Conservation (phyloP, 306 rosid genomes). For the Hylodesmum podocarpum region DNA sequence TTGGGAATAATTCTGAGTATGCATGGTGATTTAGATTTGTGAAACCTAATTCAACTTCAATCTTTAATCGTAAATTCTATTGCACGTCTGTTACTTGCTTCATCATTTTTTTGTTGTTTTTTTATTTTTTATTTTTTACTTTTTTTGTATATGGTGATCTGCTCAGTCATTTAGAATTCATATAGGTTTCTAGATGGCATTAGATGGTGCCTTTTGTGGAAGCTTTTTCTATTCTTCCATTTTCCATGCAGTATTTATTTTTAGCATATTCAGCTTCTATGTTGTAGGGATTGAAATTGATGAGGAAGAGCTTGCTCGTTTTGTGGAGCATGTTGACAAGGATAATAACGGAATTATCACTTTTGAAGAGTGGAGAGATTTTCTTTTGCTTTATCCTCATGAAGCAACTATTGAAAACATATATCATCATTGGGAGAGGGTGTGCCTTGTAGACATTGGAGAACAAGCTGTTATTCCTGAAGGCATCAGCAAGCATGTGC, state of each 20-base stretch:
- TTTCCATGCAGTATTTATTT: constrained; percentile 21
- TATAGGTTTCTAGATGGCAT: background rate
- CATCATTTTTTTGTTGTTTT: background rate
- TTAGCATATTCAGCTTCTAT: constrained; percentile 31
- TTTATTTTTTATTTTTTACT: background rate
- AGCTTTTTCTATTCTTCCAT: background rate
- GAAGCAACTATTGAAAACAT: constrained; percentile 59
- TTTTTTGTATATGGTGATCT: background rate
- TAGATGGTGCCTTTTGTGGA: constrained; percentile 1
- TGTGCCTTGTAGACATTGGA: constrained; percentile 58
- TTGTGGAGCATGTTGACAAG: constrained; percentile 62
- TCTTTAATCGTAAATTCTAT: constrained; percentile 14
- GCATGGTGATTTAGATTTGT: background rate
- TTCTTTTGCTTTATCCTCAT: constrained; percentile 61
- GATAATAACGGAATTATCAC: constrained; percentile 59
- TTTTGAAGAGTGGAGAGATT: constrained; percentile 66
- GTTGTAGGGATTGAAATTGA: constrained; percentile 54
- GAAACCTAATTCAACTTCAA: constrained; percentile 1
- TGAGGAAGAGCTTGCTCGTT: constrained; percentile 55
- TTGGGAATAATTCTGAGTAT: constrained; percentile 7
- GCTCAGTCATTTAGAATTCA: background rate
- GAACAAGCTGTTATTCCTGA: constrained; percentile 63
- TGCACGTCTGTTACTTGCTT: too few species aligned
- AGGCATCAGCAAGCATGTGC: constrained; percentile 58
- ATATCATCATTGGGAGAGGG: constrained; percentile 57